Evolutionary conservation across 139 green algal species (phyloP), one percentile per base, ranked within the genome.

Genomic region (Limnomonas spitsbergensis): DNA sequence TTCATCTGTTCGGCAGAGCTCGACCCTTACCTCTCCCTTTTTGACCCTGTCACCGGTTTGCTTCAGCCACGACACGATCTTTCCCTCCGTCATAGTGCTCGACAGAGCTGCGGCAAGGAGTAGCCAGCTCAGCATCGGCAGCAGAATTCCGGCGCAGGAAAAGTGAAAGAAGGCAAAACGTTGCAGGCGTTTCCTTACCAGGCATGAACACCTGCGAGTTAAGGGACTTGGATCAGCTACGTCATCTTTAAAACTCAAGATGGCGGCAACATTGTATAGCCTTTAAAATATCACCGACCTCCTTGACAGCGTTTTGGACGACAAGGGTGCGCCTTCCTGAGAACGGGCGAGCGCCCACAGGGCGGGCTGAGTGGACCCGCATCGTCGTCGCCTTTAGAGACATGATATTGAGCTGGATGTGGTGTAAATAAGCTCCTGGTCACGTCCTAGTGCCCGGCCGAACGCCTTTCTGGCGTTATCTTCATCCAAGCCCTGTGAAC

Each of bases 1-100:
- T 14, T 14, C 47, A 56, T 56, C n/a, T n/a, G n/a, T n/a, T n/a
- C n/a, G n/a, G n/a, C n/a, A n/a, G n/a, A n/a, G n/a, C n/a, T n/a
- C n/a, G n/a, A n/a, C n/a, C n/a, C n/a, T n/a, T 31, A 83, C 78
- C 78, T 88, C 83, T 52, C 83, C 83, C 83, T 88, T 88, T 53
- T 80, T 87, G 32, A 99, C 88, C 77, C 91, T 93, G 83, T 99
- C 96, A 54, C 95, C 95, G 4, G 93, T 90, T 29, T 71, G 78
- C 89, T 98, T 98, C 4, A 97, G 86, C 95, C 95, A 99, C 39
- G 87, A 92, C 34, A 99, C 94, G 75, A 99, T 97, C 87, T 98
- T 97, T 81, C 92, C 90, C 86, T 92, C 85, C 31, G 70, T 77
- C 70, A 77, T 77, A 3, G 70, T 77, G 70, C 31, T 54, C 7